Evolutionary conservation across 2,329 filamentous ascomycete species (phyloP), one percentile per base, ranked within the genome.

Genomic region (Cladobotryum protrusum): DNA sequence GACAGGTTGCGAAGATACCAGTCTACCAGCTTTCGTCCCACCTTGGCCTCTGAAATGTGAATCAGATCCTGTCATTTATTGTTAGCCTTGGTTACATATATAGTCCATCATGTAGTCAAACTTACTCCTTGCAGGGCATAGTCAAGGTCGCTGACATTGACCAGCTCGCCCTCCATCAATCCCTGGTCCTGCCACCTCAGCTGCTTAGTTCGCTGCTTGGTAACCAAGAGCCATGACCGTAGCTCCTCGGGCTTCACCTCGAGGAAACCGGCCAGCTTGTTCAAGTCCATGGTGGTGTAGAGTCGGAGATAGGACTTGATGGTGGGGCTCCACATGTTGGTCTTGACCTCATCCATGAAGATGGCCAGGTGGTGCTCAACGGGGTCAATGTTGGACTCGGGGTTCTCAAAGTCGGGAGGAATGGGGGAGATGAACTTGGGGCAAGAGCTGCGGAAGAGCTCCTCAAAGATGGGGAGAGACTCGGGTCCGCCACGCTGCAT

Each of bases 271-370:
- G 93, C 89, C 54, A 99, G 84, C 77, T 99, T 99, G 78, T 92
- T 93, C 56, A 99, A 79, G 65, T 99, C 93, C 92, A 99, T 97
- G 60, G 93, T 99, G 42, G 93, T 97, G 83, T 99, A 99, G 50
- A 99, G 86, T 69, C 95, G 93, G 60, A 99, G 83, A 78, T 99
- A 99, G 55, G 91, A 96, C 79, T 95, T 96, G 69, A 99, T 87
- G 42, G 91, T 96, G 41, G 93, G 93, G 69, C 89, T 92, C 84
- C 84, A 95, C 82, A 99, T 93, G 74, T 95, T 97, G 74, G 89
- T 96, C 83, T 95, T 96, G 71, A 99, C 92, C 77, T 99, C 93
- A 61, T 96, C 91, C 92, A 99, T 97, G 79, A 99, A 99, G 74
- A 99, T 87, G 63, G 87, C 79, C 57, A 96, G 83, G 74, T 99